A percentile compares a stretch with the other conserved stretches of the same genome.
Evolutionary conservation across 805 yeast genomes (phyloP).

Genomic region (Sugiyamaella lignohabitans): DNA sequence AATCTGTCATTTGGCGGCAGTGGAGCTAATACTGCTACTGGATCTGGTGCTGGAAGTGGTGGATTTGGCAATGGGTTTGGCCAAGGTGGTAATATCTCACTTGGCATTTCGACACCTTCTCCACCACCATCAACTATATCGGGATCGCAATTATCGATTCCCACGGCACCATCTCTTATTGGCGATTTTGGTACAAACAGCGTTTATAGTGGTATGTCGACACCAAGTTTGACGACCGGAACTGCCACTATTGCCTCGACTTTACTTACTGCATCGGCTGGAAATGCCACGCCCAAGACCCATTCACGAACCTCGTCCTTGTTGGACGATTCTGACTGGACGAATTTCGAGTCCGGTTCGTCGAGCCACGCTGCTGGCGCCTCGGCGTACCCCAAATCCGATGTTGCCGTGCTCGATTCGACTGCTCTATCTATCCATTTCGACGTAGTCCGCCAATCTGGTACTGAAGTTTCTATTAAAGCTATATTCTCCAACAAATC

Average conservation of each 20-base stretch:
- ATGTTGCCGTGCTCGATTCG: conserved; percentile 4
- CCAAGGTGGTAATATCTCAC: conserved; percentile 46
- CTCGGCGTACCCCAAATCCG: not conserved
- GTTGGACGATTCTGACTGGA: conserved; percentile 7
- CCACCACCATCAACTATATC: conserved; percentile 19
- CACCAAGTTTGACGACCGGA: not conserved
- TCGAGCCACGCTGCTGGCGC: conserved; percentile 6
- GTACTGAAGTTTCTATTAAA: conserved; percentile 38
- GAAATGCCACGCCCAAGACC: not conserved
- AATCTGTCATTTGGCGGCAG: conserved; percentile 51
- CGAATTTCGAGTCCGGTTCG: not conserved
- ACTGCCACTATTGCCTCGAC: conserved; percentile 9
- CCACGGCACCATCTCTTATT: conserved; percentile 12
- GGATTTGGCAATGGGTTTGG: conserved; percentile 37
- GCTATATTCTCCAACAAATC: conserved; percentile 47
- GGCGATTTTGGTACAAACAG: conserved; percentile 13
- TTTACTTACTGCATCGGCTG: not conserved
- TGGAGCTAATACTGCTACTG: no score
- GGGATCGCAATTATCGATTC: not conserved
- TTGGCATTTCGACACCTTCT: conserved; percentile 34
- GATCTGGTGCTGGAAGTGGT: no score
- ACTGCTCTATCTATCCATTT: conserved; percentile 42
- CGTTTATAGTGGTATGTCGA: not conserved
- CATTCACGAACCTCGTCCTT: conserved; percentile 3
- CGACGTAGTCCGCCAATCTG: conserved; percentile 34